Evolutionary conservation across 805 yeast genomes (phyloP).

Genomic region (Kuraishia capsulata): DNA sequence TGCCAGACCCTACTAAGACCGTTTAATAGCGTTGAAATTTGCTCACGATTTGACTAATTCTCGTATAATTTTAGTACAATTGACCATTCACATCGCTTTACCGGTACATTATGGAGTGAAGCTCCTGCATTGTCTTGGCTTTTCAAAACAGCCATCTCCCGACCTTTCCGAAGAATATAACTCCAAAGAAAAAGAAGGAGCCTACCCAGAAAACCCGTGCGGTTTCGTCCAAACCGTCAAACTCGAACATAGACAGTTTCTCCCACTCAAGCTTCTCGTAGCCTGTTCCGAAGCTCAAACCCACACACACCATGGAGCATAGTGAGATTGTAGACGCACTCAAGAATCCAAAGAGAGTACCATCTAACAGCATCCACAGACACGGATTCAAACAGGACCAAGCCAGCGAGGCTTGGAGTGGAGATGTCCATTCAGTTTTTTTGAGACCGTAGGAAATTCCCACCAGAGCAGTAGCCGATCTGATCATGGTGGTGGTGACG

Average conservation of each 20-base stretch:
- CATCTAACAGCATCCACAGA: slow-evolving; percentile 59
- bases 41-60: too few species aligned
- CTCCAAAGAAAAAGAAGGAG: slow-evolving; percentile 58
- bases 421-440: slow-evolving; percentile 59
- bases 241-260: background rate
- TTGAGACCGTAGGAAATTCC: slow-evolving; percentile 68
- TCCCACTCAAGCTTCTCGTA: background rate
- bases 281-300: background rate
- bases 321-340: slow-evolving; percentile 25
- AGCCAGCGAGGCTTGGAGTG: slow-evolving; percentile 53
- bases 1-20: too few species aligned
- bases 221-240: slow-evolving; percentile 10
- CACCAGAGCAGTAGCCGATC: slow-evolving; percentile 48
- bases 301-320: slow-evolving; percentile 13
- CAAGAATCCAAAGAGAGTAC: slow-evolving; percentile 43
- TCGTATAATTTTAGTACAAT: too few species aligned
- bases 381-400: slow-evolving; percentile 59
- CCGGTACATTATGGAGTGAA: too few species aligned
- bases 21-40: too few species aligned
- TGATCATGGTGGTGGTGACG: slow-evolving; percentile 16
- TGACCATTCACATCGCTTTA: too few species aligned
- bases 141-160: slow-evolving; percentile 41
- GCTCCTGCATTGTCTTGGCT: background rate
- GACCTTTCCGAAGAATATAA: slow-evolving; percentile 58
- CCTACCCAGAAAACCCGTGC: slow-evolving; percentile 47